Percentiles rank a stretch among this genome's conserved stretches.
Conservation (phyloP, 148 eudicot species). For the Amaranthus cruentus region DNA sequence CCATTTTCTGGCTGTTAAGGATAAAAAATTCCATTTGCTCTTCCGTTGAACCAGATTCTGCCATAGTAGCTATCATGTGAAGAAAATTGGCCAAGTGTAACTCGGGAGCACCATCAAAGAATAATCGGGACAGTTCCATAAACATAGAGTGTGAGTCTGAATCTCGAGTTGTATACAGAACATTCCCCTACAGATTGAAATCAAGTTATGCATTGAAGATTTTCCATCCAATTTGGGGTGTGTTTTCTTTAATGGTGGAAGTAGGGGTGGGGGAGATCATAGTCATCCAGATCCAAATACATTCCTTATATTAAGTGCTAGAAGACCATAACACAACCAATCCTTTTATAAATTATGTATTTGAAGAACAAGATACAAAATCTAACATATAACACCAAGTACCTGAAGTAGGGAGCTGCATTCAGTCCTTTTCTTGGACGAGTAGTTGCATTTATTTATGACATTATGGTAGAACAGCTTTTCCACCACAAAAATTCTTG, state of each 20-base stretch:
- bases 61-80: slow-evolving; percentile 82
- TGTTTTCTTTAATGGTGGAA: neutral
- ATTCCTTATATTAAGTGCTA: too few relatives aligned
- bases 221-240: neutral
- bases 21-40: slow-evolving; percentile 72
- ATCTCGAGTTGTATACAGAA: slow-evolving; percentile 56
- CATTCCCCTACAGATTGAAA: slow-evolving; percentile 43
- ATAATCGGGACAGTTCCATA: slow-evolving; percentile 73
- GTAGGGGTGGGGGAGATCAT: neutral
- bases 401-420: slow-evolving; percentile 88
- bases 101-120: slow-evolving; percentile 57
- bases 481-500: slow-evolving; percentile 65
- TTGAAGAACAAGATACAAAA: neutral
- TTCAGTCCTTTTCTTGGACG: slow-evolving; percentile 54
- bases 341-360: neutral
- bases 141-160: slow-evolving; percentile 67
- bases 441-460: slow-evolving; percentile 43
- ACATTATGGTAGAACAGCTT: slow-evolving; percentile 66
- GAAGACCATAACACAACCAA: neutral
- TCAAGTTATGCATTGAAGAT: neutral
- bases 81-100: slow-evolving; percentile 85
- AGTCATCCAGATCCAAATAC: neutral
- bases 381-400: slow-evolving; percentile 1
- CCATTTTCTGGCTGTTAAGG: slow-evolving; percentile 74
- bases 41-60: slow-evolving; percentile 73